Conservation (phyloP, 768 basidiomycete genomes). For the Peribolospora baueri region DNA sequence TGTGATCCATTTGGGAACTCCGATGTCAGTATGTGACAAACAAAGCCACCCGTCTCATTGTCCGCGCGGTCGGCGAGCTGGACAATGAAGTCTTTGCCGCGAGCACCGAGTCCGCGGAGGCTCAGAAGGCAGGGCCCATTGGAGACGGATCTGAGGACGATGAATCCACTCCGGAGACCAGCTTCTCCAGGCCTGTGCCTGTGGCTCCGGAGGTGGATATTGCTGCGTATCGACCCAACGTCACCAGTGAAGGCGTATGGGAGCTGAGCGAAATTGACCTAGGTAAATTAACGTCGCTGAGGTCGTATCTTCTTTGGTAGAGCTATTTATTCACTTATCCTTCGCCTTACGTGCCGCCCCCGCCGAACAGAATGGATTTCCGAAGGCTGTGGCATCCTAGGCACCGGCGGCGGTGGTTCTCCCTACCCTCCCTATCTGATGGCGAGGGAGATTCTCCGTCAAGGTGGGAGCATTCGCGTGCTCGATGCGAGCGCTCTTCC, state of each 20-base stretch:
- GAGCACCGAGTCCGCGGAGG: no score
- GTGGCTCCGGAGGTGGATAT: conserved; percentile 14
- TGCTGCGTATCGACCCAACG: conserved; percentile 21
- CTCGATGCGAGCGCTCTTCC: conserved; percentile 25
- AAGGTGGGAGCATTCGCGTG: conserved; percentile 27
- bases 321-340: background rate
- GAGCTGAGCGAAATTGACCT: conserved; percentile 27
- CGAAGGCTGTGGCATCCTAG: conserved; percentile 38
- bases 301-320: background rate
- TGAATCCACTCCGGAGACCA: no score
- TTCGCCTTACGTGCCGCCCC: background rate
- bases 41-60: no score
- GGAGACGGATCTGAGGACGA: no score
- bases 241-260: conserved; percentile 24
- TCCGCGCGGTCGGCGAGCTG: no score
- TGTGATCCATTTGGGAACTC: no score
- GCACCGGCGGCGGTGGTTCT: conserved; percentile 39
- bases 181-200: background rate
- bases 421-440: conserved; percentile 31
- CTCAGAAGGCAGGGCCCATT: no score
- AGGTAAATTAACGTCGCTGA: background rate
- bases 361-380: conserved; percentile 27
- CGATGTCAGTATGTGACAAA: no score
- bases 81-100: no score
- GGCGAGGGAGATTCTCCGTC: conserved; percentile 28